These are phyloP conservation scores for Eucalyptus virginea DNA, from an alignment of 345 rosid genomes.

Conservation along the genomic window DNA sequence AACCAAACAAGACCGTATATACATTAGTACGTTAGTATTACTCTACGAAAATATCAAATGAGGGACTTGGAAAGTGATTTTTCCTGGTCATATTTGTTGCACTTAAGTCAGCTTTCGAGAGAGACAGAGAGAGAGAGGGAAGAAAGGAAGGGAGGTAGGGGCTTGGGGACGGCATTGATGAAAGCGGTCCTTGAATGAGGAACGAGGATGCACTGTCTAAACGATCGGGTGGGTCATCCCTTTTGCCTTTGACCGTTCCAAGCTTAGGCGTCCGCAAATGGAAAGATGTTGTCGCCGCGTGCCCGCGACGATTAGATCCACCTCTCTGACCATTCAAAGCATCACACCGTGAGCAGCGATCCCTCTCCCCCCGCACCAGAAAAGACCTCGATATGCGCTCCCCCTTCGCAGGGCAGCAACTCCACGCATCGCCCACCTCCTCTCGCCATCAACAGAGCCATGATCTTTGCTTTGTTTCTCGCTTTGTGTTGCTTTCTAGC, in stretches of 20 bases:
- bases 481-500: background rate
- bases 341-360: background rate
- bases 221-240: background rate
- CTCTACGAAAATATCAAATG: background rate
- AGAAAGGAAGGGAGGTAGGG: background rate
- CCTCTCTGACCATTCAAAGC: background rate
- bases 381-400: background rate
- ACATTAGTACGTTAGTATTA: too few relatives aligned
- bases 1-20: rapidly evolving
- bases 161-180: background rate
- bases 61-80: background rate
- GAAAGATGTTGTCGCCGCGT: background rate
- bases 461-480: background rate
- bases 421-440: background rate
- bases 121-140: background rate
- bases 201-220: background rate
- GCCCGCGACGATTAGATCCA: background rate
- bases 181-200: background rate
- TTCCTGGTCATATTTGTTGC: too few relatives aligned
- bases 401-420: background rate
- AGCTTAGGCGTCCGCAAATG: background rate
- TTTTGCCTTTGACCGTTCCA: background rate
- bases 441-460: background rate
- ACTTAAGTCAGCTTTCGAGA: background rate
- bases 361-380: background rate